Base-by-base conservation (phyloP, 495 filamentous ascomycete genomes). In the Pseudevernia furfuracea region DNA sequence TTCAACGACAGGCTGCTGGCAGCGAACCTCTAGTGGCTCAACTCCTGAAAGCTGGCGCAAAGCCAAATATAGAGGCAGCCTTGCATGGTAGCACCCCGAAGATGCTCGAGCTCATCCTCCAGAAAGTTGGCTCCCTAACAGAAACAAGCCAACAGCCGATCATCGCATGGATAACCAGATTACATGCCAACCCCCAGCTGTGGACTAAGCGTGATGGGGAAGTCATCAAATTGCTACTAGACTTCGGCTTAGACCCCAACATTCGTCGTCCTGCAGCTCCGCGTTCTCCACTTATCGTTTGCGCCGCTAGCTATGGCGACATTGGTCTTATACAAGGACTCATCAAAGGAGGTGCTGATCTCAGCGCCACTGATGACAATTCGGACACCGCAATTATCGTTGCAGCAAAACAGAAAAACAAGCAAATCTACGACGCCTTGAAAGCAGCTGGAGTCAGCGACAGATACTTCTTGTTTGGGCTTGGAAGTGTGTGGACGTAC, bases 381-480 rank as follows among this genome's bases (percentile, higher is more conserved):
- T 61, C 58, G 12, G 59, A 66, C n/a, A 56, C 58, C 30, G 38
- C 64, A 23, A 52, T 66, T 36, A 66, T 66, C 49, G 36, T 37
- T 36, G 64, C 64, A 21, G 64, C 64, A 28, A 60, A 66, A 39
- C 52, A 57, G 25, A 43, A 49, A 19, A 34, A 61, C 23, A 48
- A 49, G 21, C 44, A 37, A 6, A 55, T 66, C 38, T 66, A 66
- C 39, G 64, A 66, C 55, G 59, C 64, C 8, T 58, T 66, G 46
- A 66, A 61, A 49, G 46, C 58, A 28, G 58, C 64, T 37, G 64
- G 64, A 28, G 39, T 61, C 15, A 66, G 59, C 37, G 64, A 66
- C 34, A 60, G 37, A 46, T 59, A 59, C 25, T 66, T 66, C 21
- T 48, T 66, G 23, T 64, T 64, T 6, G 57, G 57, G 28, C 57